Evolutionary conservation across 768 basidiomycete species (phyloP), one percentile per base, ranked within the genome.

Genomic region (Hygrophorus pudorinus): DNA sequence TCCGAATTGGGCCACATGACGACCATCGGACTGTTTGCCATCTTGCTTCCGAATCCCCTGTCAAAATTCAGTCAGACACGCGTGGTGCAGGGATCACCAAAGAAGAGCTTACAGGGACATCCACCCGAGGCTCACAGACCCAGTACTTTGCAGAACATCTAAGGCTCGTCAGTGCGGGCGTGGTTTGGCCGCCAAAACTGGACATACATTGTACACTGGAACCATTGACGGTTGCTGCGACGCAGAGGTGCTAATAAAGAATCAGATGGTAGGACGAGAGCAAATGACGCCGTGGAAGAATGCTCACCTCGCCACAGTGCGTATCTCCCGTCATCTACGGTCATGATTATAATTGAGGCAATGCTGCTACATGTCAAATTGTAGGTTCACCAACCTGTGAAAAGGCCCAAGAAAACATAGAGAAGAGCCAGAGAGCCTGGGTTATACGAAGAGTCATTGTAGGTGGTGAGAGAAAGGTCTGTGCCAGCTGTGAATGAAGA

Each of bases 1-100:
- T 82, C 76, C 11, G 61, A 58, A 54, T 83, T 80, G 5, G 72
- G 62, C 84, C 83, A 87, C 67, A 78, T 74, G 24, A 85, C 78
- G 47, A 87, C 78, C 81, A 87, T 84, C 0, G 76, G 71, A 5
- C 70, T 65, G 49, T 68, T 62, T 1, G 65, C 55, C 80, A 82
- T 81, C 45, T 58, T 51, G 6, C 44, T 49, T 14, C 80, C 80
- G 52, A 78, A 82, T 5, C 80, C 80, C 55, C 79, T 82, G 51
- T 8, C 9, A 38, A 42, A 24, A 36, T 17, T 41, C n/a, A 29
- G 29, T n/a, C n/a, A n/a, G n/a, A n/a, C n/a, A n/a, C n/a, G n/a
- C n/a, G n/a, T n/a, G n/a, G n/a, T n/a, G n/a, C n/a, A n/a, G n/a
- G n/a, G n/a, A n/a, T n/a, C n/a, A n/a, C n/a, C n/a, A n/a, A n/a